phyloP scores from a whole-genome alignment of 148 eudicot genomes.

The Linanthus parryae region DNA sequence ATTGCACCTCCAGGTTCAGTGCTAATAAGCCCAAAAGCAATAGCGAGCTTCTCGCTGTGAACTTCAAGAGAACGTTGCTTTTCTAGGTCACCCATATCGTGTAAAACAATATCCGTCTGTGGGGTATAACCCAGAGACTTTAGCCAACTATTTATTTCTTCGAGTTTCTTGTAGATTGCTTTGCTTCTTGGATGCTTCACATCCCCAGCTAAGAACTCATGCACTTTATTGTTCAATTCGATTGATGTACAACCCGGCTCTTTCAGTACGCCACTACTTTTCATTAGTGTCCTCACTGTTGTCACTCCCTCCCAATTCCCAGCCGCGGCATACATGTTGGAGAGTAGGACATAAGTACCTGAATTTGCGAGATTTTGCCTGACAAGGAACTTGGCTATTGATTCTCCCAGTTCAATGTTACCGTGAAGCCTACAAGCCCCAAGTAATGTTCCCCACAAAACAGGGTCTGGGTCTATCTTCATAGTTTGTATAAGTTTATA shows the following conservation, averaged over 20 bases:
- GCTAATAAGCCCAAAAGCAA: constrained; percentile 76
- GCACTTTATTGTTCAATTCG: constrained; percentile 63
- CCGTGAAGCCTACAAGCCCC: constrained; percentile 78
- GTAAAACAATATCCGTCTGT: constrained; percentile 49
- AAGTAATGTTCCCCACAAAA: constrained; percentile 76
- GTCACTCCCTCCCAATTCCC: constrained; percentile 79
- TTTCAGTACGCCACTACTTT: constrained; percentile 52
- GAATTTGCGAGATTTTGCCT: constrained; percentile 45
- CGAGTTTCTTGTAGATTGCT: constrained; percentile 71
- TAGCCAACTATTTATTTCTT: constrained; percentile 54
- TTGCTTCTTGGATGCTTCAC: constrained; percentile 61
- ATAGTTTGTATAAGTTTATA: constrained; percentile 50
- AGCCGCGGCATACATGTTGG: constrained; percentile 62
- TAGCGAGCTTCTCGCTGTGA: constrained; percentile 83
- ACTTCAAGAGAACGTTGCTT: constrained; percentile 59
- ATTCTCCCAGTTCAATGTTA: constrained; percentile 48
- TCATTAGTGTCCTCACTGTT: constrained; percentile 67
- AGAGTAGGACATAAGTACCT: constrained; percentile 75
- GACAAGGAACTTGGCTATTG: constrained; percentile 48
- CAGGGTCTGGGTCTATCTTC: constrained; percentile 48
- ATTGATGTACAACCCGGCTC: constrained; percentile 97
- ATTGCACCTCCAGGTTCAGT: constrained; percentile 57
- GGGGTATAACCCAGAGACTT: constrained; percentile 52
- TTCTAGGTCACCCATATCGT: constrained; percentile 45
- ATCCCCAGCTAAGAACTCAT: constrained; percentile 93